A percentile compares a stretch with the other conserved stretches of the same genome.
phyloP scores from a whole-genome alignment of 345 rosid genomes.

The Leavenworthia alabamica region DNA sequence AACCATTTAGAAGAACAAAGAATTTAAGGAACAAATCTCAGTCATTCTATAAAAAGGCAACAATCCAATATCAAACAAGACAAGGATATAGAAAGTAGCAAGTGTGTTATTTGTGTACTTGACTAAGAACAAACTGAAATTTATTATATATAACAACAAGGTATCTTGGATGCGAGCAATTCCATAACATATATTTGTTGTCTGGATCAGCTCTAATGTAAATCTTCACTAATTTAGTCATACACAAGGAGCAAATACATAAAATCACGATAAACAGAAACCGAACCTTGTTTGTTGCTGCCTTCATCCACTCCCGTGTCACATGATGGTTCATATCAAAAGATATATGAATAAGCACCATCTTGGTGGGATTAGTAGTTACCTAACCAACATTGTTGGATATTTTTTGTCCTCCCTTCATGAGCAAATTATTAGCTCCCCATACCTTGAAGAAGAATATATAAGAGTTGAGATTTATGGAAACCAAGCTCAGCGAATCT shows the following conservation, averaged over 20 bases:
- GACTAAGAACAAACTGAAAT: not conserved
- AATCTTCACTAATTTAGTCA: slow-evolving; percentile 50
- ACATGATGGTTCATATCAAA: slow-evolving; percentile 60
- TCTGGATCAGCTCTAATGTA: slow-evolving; percentile 59
- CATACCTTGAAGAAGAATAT: slow-evolving; percentile 46
- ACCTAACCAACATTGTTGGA: slow-evolving; percentile 71
- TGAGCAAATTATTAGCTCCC: slow-evolving; percentile 92
- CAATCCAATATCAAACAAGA: slow-evolving; percentile 10
- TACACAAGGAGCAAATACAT: slow-evolving; percentile 53
- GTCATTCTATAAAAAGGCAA: slow-evolving; percentile 6
- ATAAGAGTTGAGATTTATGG: slow-evolving; percentile 40
- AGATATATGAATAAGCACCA: too few relatives aligned
- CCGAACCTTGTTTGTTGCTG: slow-evolving; percentile 9
- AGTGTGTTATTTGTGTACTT: not conserved
- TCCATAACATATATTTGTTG: slow-evolving; percentile 54
- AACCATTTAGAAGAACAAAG: slow-evolving; percentile 1
- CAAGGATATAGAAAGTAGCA: not conserved
- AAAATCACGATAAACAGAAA: slow-evolving; percentile 6
- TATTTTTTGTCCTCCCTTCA: slow-evolving; percentile 82
- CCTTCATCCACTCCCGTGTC: slow-evolving; percentile 27
- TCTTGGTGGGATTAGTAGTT: too few relatives aligned
- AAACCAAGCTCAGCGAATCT: slow-evolving; percentile 86
- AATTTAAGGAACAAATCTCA: slow-evolving; percentile 2
- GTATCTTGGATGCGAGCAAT: slow-evolving; percentile 61
- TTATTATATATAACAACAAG: slow-evolving; percentile 34